Evolutionary conservation across 2,329 filamentous ascomycete genomes (phyloP), one percentile per base, ranked within the genome.

Genomic region (Neonectria ditissima): DNA sequence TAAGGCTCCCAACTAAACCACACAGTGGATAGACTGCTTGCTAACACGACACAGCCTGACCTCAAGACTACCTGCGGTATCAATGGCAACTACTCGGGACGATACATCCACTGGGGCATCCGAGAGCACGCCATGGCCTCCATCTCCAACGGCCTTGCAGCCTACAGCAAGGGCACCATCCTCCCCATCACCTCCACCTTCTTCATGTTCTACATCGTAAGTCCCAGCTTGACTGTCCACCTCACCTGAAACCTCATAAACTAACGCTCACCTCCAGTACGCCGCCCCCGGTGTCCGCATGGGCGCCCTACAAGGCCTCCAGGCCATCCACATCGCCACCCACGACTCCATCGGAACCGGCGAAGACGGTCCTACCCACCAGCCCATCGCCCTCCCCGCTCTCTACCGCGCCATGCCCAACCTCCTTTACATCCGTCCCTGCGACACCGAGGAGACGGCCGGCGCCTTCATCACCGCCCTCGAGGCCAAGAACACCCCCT

Each of bases 341-440:
- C 87, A 90, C 74, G 87, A 89, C 76, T 84, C 81, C 8, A 86
- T 89, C 48, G 87, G 83, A 20, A 85, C 81, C 39, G 87, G 88
- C 1, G 84, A 89, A 66, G 84, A 89, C 65, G 87, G 87, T 0
- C 87, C 87, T 0, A 89, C 87, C 0, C 87, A 90, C 66, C 87
- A 90, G 72, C 87, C 87, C 2, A 83, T 90, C 30, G 87, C 83
- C 37, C 78, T 90, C 0, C 82, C 84, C 10, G 75, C 82, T 0
- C 77, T 90, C 2, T 90, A 87, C 73, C 84, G 88, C 5, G 83
- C 87, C 24, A 90, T 90, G 87, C 87, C 87, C 0, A 89, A 89
- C 62, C 65, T 90, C 0, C 76, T 86, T 1, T 89, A 89, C 72
- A 87, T 90, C 59, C 84, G 87, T 0, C 87, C 87, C 0, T 81